Percentiles rank a stretch among this genome's conserved stretches.
Evolutionary conservation across 345 rosid species (phyloP).

Genomic region (Chamaenerion angustifolium): DNA sequence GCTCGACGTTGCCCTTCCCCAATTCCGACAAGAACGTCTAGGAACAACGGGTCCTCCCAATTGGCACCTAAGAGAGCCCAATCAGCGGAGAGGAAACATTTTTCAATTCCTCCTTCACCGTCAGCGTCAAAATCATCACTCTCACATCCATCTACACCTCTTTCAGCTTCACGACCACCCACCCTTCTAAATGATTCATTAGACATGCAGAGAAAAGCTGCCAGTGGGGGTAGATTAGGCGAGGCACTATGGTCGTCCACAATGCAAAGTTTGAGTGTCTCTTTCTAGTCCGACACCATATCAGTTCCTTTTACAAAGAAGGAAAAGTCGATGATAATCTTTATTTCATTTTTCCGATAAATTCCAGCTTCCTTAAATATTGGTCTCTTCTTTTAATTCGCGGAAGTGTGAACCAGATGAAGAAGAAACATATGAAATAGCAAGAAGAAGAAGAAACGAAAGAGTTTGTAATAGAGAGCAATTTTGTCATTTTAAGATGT

Average conservation of each 20-base stretch:
- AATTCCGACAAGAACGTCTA: constrained; percentile 33
- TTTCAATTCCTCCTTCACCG: no score
- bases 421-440: no score
- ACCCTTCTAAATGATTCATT: constrained; percentile 61
- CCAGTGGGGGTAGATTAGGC: constrained; percentile 41
- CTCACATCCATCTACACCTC: constrained; percentile 38
- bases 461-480: no score
- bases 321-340: constrained; percentile 62
- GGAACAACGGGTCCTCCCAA: constrained; percentile 25
- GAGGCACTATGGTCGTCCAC: constrained; percentile 99
- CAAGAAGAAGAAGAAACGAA: no score
- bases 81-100: no score
- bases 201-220: constrained; percentile 47
- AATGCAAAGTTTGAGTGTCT: constrained; percentile 90
- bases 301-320: constrained; percentile 74
- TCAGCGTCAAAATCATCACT: no score
- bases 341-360: no score
- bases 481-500: no score
- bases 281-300: constrained; percentile 81
- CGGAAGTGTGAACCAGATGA: no score
- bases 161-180: constrained; percentile 20
- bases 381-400: no score
- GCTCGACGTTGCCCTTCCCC: constrained; percentile 69
- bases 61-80: constrained; percentile 54
- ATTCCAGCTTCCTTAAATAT: no score